Conservation (phyloP, 371 early-diverging fungal species). For the Apophysomyces trapeziformis region DNA sequence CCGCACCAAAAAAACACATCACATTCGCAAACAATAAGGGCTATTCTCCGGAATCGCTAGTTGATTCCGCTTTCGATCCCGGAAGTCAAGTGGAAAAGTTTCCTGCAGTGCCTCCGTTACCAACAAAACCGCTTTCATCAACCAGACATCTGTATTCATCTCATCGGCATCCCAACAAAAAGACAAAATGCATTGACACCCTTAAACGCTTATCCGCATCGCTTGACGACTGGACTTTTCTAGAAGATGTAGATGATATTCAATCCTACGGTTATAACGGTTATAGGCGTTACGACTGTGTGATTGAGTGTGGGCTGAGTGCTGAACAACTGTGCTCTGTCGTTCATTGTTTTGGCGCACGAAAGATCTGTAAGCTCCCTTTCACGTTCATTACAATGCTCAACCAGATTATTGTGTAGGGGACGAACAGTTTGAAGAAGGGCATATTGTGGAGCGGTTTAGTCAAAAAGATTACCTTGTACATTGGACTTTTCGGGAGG, state of each 20-base stretch:
- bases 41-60: background rate
- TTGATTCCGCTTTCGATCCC: conserved; percentile 3
- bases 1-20: conserved; percentile 31
- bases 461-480: conserved; percentile 62
- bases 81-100: background rate
- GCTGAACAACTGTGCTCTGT: conserved; percentile 59
- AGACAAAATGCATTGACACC: conserved; percentile 18
- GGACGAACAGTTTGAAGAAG: conserved; percentile 61
- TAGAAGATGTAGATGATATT: conserved; percentile 16
- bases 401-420: conserved; percentile 24
- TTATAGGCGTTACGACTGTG: conserved; percentile 55
- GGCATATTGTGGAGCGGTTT: conserved; percentile 54
- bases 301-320: conserved; percentile 58
- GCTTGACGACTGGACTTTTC: conserved; percentile 19
- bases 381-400: conserved; percentile 13
- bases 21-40: conserved; percentile 30
- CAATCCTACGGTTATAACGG: conserved; percentile 10
- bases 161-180: conserved; percentile 23
- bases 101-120: conserved; percentile 6
- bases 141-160: conserved; percentile 17
- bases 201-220: conserved; percentile 26
- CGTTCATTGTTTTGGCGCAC: conserved; percentile 46
- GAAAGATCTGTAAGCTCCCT: conserved; percentile 44
- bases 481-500: conserved; percentile 39
- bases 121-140: background rate